Evolutionary conservation across 1,284 basidiomycete genomes (phyloP).

Genomic region (Rhodofomes roseus): DNA sequence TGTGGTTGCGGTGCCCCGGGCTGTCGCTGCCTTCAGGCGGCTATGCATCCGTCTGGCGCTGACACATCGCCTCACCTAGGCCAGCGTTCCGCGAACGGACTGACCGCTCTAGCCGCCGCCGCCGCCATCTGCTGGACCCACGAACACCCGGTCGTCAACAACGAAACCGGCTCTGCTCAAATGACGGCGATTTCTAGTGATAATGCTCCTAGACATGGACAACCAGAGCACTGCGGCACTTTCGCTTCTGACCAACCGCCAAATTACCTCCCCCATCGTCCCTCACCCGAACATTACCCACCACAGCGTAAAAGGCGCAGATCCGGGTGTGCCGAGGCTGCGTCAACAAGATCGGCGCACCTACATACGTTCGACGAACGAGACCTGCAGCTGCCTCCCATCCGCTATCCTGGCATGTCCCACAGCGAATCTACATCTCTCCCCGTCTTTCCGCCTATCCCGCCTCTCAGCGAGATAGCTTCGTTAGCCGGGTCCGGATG

Average conservation of each 20-base stretch:
- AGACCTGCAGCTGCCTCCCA: constrained; percentile 40
- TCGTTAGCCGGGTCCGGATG: constrained; percentile 62
- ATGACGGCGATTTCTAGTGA: too few species aligned
- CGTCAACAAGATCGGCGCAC: neutral
- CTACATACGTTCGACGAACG: neutral
- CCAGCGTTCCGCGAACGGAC: neutral
- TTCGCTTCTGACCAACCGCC: neutral
- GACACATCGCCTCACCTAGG: neutral
- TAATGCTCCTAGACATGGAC: neutral
- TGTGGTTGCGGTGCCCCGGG: constrained; percentile 46
- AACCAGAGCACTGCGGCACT: neutral
- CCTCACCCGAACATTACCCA: neutral
- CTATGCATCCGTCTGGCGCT: neutral
- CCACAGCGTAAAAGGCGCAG: constrained; percentile 2
- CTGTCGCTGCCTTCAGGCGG: neutral
- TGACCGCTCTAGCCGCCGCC: neutral
- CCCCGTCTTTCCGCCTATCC: constrained; percentile 51
- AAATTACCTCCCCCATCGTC: neutral
- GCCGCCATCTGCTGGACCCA: neutral
- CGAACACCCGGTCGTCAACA: neutral
- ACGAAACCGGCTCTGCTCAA: neutral
- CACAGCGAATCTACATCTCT: constrained; percentile 16
- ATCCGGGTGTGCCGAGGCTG: neutral
- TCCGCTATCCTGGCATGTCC: constrained; percentile 23
- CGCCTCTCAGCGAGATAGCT: constrained; percentile 52